These are phyloP conservation scores for Cornus florida DNA, from an alignment of 148 eudicot genomes.

Conservation along the genomic window DNA sequence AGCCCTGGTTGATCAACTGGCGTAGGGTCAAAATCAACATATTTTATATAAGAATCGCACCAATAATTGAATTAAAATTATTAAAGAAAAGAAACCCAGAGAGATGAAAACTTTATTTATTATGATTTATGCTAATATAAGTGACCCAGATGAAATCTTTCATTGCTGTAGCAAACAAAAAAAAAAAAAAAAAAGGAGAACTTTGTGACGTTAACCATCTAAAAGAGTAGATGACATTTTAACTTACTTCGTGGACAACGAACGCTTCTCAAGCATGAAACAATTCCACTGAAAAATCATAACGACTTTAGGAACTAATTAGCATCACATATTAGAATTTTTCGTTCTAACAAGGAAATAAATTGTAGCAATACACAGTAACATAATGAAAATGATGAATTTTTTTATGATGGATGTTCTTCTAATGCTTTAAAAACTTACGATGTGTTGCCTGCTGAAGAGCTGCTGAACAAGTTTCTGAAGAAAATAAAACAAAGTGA, in stretches of 20 bases:
- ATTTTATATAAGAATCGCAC: too few relatives aligned
- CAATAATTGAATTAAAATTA: too few relatives aligned
- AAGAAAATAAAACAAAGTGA: not conserved
- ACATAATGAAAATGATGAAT: not conserved
- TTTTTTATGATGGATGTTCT: not conserved
- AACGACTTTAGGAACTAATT: not conserved
- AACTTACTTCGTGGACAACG: slow-evolving; percentile 17
- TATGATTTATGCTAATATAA: too few relatives aligned
- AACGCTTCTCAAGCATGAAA: slow-evolving; percentile 18
- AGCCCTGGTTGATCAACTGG: too few relatives aligned
- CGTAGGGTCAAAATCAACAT: too few relatives aligned
- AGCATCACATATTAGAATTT: not conserved
- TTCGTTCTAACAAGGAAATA: not conserved
- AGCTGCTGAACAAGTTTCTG: slow-evolving; percentile 27
- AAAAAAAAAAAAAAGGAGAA: too few relatives aligned
- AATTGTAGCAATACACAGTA: not conserved
- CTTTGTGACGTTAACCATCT: not conserved
- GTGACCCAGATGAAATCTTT: too few relatives aligned
- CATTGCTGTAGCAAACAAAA: too few relatives aligned
- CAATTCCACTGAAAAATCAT: slow-evolving; percentile 14
- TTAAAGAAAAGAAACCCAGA: too few relatives aligned
- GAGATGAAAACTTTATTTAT: too few relatives aligned
- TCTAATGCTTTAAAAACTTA: slow-evolving; percentile 6
- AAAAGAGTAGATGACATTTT: not conserved
- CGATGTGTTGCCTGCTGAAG: slow-evolving; percentile 10